Evolutionary conservation across 768 basidiomycete genomes (phyloP).

Genomic region (Neoboletus subvelutipes): DNA sequence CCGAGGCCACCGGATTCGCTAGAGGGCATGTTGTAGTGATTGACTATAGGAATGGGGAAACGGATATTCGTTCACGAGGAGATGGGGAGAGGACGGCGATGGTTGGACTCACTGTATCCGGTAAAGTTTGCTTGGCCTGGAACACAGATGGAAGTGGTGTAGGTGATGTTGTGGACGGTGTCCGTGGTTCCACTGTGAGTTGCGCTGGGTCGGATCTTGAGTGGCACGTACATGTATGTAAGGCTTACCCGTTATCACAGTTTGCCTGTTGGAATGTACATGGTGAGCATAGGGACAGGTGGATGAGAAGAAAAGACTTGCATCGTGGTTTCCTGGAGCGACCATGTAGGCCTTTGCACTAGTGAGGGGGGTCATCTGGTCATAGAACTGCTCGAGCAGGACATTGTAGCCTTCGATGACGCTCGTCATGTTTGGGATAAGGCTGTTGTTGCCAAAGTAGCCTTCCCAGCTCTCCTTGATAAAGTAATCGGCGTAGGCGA

Average conservation of each 20-base stretch:
- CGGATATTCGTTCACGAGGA: neutral
- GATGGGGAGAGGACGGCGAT: neutral
- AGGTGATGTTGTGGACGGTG: slow-evolving; percentile 23
- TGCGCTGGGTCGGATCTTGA: neutral
- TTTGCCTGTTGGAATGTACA: slow-evolving; percentile 18
- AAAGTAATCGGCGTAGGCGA: slow-evolving; percentile 31
- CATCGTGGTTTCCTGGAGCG: slow-evolving; percentile 28
- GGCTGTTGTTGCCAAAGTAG: slow-evolving; percentile 29
- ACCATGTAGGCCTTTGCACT: slow-evolving; percentile 29
- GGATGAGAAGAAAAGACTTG: neutral
- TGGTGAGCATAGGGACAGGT: neutral
- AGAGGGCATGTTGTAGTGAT: slow-evolving; percentile 30
- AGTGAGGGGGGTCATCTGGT: slow-evolving; percentile 27
- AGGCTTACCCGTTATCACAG: slow-evolving; percentile 29
- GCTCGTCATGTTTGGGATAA: slow-evolving; percentile 27
- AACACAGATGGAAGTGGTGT: slow-evolving; percentile 27
- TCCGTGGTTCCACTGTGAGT: slow-evolving; percentile 24
- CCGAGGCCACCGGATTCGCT: slow-evolving; percentile 25
- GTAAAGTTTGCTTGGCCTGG: slow-evolving; percentile 29
- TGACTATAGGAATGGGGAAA: slow-evolving; percentile 14
- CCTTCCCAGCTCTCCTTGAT: slow-evolving; percentile 32
- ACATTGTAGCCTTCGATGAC: slow-evolving; percentile 25
- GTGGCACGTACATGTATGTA: neutral
- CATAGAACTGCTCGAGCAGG: slow-evolving; percentile 28
- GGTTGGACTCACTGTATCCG: slow-evolving; percentile 25